Evolutionary conservation across 2,329 filamentous ascomycete species (phyloP).

Genomic region (Ophiobolus disseminans): DNA sequence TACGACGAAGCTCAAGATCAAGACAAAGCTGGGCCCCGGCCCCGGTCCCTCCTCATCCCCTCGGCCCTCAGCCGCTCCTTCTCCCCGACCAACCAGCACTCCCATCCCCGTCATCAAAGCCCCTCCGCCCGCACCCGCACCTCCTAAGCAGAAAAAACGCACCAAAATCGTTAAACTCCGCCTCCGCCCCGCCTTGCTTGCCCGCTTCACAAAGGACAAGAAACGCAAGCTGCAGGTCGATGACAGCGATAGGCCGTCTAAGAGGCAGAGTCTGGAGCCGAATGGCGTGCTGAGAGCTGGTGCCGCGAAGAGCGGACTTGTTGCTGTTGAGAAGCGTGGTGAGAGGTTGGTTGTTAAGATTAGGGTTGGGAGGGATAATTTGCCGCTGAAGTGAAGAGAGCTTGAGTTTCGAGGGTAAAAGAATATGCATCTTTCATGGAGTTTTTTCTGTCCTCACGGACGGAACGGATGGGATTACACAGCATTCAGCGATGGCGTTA

Average conservation of each 20-base stretch:
- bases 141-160: constrained; percentile 16
- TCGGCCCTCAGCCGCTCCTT: constrained; percentile 16
- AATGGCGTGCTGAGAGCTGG: constrained; percentile 14
- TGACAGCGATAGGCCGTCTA: constrained; percentile 30
- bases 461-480: background rate
- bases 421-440: constrained; percentile 7
- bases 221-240: constrained; percentile 31
- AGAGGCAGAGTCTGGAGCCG: constrained; percentile 39
- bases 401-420: background rate
- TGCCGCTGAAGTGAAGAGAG: constrained; percentile 8
- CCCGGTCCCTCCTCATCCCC: constrained; percentile 3
- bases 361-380: constrained; percentile 22
- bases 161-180: constrained; percentile 38
- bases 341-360: constrained; percentile 29
- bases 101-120: constrained; percentile 4
- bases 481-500: constrained; percentile 38
- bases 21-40: constrained; percentile 24
- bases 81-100: constrained; percentile 10
- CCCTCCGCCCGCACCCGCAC: constrained; percentile 3
- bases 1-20: constrained; percentile 38
- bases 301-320: constrained; percentile 19
- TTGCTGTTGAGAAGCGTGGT: constrained; percentile 25
- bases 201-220: constrained; percentile 21
- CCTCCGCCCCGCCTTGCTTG: constrained; percentile 22
- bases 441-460: too few relatives aligned